phyloP scores from a whole-genome alignment of 768 basidiomycete genomes.

The Lentinula edodes region DNA sequence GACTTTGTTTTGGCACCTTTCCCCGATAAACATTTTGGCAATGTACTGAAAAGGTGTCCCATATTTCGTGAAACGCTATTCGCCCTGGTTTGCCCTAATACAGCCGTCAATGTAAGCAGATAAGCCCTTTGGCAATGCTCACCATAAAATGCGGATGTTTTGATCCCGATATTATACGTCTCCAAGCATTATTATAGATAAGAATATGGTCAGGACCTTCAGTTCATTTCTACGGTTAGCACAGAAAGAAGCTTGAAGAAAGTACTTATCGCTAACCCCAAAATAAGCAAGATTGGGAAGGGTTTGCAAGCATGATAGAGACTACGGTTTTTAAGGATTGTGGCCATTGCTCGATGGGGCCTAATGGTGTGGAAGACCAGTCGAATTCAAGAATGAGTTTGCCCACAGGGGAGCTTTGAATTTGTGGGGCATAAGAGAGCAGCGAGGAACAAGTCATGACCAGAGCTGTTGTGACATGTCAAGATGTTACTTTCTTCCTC shows the following conservation, averaged over 20 bases:
- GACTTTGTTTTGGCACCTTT: background rate
- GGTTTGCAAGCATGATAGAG: background rate
- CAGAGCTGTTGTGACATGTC: no score
- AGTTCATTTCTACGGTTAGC: no score
- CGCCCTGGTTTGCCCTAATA: conserved; percentile 1
- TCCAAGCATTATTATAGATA: conserved; percentile 3
- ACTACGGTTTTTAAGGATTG: background rate
- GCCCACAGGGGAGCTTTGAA: background rate
- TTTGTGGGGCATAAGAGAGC: background rate
- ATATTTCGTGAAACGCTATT: conserved; percentile 8
- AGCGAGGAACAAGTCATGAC: background rate
- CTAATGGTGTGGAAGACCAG: background rate
- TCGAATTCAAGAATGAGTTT: background rate
- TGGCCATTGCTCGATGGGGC: background rate
- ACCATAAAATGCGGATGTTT: background rate
- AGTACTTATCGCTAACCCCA: background rate
- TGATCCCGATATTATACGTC: background rate
- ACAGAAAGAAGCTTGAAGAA: background rate
- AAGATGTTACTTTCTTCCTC: no score
- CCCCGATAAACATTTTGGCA: conserved; percentile 5
- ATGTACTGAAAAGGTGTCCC: conserved; percentile 5
- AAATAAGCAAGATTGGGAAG: background rate
- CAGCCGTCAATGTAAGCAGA: background rate
- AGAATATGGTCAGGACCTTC: background rate
- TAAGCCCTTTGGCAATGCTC: background rate